Evolutionary conservation across 129 eudicot species (phyloP).

Genomic region (Gnaphalium uliginosum): DNA sequence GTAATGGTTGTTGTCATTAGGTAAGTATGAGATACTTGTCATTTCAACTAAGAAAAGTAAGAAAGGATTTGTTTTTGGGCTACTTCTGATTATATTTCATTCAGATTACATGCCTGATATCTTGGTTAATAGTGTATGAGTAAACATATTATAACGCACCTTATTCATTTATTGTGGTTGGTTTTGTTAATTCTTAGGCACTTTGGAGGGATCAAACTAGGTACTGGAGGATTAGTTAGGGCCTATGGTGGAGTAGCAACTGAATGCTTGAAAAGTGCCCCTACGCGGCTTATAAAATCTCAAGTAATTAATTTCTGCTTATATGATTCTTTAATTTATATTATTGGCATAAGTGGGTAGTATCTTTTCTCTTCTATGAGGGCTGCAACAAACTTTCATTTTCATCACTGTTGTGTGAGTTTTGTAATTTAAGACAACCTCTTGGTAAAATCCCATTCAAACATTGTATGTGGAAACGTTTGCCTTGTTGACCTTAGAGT

Average conservation of each 20-base stretch:
- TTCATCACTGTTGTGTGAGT: background rate
- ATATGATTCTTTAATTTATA: background rate
- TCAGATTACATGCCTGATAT: background rate
- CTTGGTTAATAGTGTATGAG: background rate
- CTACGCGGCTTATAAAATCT: conserved; percentile 81
- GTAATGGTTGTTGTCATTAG: conserved; percentile 95
- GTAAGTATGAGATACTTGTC: conserved; percentile 30
- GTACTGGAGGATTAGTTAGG: conserved; percentile 93
- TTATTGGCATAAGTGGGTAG: conserved; percentile 1
- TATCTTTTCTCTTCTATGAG: background rate
- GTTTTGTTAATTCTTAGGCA: conserved; percentile 44
- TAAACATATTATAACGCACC: background rate
- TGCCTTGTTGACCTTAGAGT: conserved; percentile 1
- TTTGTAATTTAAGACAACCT: background rate
- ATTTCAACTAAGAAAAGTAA: background rate
- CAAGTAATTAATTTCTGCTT: conserved; percentile 49
- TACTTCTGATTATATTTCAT: background rate
- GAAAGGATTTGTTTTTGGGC: background rate
- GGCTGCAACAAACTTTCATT: background rate
- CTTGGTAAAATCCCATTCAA: background rate
- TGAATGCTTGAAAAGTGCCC: conserved; percentile 88
- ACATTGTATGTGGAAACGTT: background rate
- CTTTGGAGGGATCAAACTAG: conserved; percentile 95
- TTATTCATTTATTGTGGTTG: background rate
- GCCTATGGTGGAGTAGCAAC: conserved; percentile 97